Evolutionary conservation across 306 rosid genomes (phyloP), one percentile per base, ranked within the genome.

Genomic region (Crataegus laevigata): DNA sequence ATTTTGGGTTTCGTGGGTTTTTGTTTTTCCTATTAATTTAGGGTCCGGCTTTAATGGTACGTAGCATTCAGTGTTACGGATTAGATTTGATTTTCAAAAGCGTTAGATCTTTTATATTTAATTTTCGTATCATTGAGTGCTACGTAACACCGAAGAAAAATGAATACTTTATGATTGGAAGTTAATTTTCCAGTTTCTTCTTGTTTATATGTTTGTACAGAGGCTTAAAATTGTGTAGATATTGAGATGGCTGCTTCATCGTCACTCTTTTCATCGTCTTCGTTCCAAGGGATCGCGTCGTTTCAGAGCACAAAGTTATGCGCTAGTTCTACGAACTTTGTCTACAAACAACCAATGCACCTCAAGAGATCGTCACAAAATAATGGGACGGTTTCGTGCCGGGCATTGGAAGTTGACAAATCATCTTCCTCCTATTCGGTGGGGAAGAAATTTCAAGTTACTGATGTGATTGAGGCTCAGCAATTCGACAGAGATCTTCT

Each of bases 401-500:
- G 30, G 54, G 85, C 87, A 21, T 26, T 88, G 72, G 78, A 86
- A 67, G 51, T 79, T 79, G 87, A 86, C n/a, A 78, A 77, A 74
- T 77, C 83, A 8, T 77, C 86, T 63, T 77, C 85, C 18, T 77
- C 85, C 18, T 84, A 82, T 75, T 66, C 88, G 2, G 34, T 76
- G 60, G 94, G 88, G 82, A 89, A 85, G 36, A 89, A 85, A 65
- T 86, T 89, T 86, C 87, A 89, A 52, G 87, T 90, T 72, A 84
- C 89, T 76, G 96, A 90, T 85, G 89, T 93, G 78, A 93, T 93
- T 80, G 98, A 93, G 72, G 87, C 94, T 77, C 96, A 93, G 77
- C 98, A 93, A 58, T 93, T 93, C 73, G 88, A 90, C 74, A 86
- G 91, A 71, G 89, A 93, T 34, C 80, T 72, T 74, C 94, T 93